Evolutionary conservation across 805 yeast species (phyloP), one percentile per base, ranked within the genome.

Genomic region (Candida awuae): DNA sequence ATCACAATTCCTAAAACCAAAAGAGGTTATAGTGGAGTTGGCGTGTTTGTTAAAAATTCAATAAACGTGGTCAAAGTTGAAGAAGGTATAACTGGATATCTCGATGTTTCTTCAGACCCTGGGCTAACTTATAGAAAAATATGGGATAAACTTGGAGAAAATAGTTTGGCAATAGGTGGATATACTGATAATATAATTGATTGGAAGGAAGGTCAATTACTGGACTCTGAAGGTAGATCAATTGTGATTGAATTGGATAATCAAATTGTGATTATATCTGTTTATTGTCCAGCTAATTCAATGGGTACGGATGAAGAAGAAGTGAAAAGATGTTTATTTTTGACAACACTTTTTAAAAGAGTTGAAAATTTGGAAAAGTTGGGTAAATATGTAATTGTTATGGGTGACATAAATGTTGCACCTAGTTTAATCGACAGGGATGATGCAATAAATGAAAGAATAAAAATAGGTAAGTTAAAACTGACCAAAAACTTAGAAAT

Each of bases 281-380:
- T 80, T 4, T 90, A 90, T 53, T 90, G 97, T 55, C 97, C 97
- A 0, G 97, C 97, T 1, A 85, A 86, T 55, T 84, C 97, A 0
- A 66, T 67, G 58, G 73, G 70, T 1, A 74, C 86, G 0, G 81
- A 73, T 19, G 80, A 75, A 21, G 94, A 78, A 2, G 83, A 78
- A 47, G 52, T 50, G 10, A 79, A 67, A 47, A 60, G 94, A 36
- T 48, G 75, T 28, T 58, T 64, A 13, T 90, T 84, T 50, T 62
- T 85, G 37, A 63, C 65, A 17, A 59, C 73, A 2, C 55, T 90
- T 34, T 73, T 86, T 37, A 60, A 69, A 38, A 69, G 98, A 32
- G 71, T 84, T 14, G 60, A 71, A 25, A 70, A 68, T 27, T 63
- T 90, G 39, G 58, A 65, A n/a, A 48, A 50, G 1, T 30, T 63